Percentiles rank a stretch among this genome's conserved stretches.
Conservation (phyloP, 768 basidiomycete species). For the Lentinula aciculospora region DNA sequence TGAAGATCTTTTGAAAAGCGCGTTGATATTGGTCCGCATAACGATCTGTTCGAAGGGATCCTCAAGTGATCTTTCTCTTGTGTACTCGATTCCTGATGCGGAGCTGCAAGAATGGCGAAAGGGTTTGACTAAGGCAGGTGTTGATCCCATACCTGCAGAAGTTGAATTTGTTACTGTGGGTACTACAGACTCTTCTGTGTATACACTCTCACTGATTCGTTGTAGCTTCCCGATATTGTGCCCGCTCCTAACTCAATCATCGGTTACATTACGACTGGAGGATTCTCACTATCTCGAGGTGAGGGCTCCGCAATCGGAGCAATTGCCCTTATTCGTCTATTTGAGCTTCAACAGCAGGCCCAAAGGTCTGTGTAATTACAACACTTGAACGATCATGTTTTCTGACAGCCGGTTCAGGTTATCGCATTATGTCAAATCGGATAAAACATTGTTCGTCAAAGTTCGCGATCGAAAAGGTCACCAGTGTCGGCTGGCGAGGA, state of each 20-base stretch:
- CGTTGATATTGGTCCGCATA: slow-evolving; percentile 64
- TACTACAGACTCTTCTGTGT: background rate
- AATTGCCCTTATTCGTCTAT: slow-evolving; percentile 48
- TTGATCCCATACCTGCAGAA: slow-evolving; percentile 23
- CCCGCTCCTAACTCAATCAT: slow-evolving; percentile 47
- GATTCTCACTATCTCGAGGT: slow-evolving; percentile 75
- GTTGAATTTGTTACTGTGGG: slow-evolving; percentile 9
- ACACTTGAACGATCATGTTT: slow-evolving; percentile 9
- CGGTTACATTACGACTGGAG: slow-evolving; percentile 83
- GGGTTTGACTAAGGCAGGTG: slow-evolving; percentile 19
- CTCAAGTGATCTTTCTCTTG: slow-evolving; percentile 68
- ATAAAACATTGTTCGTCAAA: slow-evolving; percentile 43
- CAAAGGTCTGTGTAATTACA: slow-evolving; percentile 21
- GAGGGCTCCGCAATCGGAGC: slow-evolving; percentile 75
- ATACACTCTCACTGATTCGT: background rate
- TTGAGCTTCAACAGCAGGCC: slow-evolving; percentile 48
- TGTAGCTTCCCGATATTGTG: slow-evolving; percentile 39
- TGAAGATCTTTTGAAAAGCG: slow-evolving; percentile 46
- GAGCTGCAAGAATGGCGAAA: slow-evolving; percentile 46
- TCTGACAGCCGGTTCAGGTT: background rate
- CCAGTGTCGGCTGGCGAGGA: slow-evolving; percentile 42
- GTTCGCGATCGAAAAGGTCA: slow-evolving; percentile 57
- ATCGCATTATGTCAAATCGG: background rate
- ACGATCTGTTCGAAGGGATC: slow-evolving; percentile 60
- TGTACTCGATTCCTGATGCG: slow-evolving; percentile 59